phyloP scores from a whole-genome alignment of 179 eudicot genomes.

The Carnegiea gigantea region DNA sequence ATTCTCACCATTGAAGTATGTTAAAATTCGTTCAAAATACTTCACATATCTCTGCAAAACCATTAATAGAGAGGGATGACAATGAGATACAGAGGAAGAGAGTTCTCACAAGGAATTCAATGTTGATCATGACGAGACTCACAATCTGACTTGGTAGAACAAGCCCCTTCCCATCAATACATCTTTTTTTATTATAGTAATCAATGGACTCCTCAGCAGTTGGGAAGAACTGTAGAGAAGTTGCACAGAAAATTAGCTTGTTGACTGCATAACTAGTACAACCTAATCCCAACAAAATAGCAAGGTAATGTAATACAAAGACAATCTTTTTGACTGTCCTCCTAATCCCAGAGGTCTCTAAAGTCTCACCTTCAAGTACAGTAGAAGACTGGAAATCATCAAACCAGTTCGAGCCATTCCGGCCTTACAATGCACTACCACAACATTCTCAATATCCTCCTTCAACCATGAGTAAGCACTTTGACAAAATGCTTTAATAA shows the following conservation, averaged over 20 bases:
- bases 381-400: slow-evolving; percentile 92
- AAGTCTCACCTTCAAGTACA: slow-evolving; percentile 71
- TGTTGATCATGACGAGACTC: slow-evolving; percentile 29
- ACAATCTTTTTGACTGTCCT: slow-evolving; percentile 7
- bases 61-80: slow-evolving; percentile 14
- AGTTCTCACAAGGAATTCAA: slow-evolving; percentile 7
- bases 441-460: slow-evolving; percentile 95
- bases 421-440: slow-evolving; percentile 97
- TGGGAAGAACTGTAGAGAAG: slow-evolving; percentile 75
- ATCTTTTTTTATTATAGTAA: slow-evolving; percentile 91
- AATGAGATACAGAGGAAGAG: slow-evolving; percentile 8
- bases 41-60: slow-evolving; percentile 76
- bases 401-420: slow-evolving; percentile 98
- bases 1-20: slow-evolving; percentile 84
- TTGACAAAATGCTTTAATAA: slow-evolving; percentile 75
- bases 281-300: slow-evolving; percentile 8
- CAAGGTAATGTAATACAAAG: background rate
- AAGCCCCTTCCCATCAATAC: slow-evolving; percentile 90
- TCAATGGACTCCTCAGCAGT: slow-evolving; percentile 98
- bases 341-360: slow-evolving; percentile 2
- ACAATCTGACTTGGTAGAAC: slow-evolving; percentile 99
- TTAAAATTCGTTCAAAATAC: slow-evolving; percentile 76
- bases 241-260: slow-evolving; percentile 13
- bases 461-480: slow-evolving; percentile 98
- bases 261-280: background rate